Evolutionary conservation across 2,329 filamentous ascomycete species (phyloP).

Genomic region (Nigrospora osmanthi): DNA sequence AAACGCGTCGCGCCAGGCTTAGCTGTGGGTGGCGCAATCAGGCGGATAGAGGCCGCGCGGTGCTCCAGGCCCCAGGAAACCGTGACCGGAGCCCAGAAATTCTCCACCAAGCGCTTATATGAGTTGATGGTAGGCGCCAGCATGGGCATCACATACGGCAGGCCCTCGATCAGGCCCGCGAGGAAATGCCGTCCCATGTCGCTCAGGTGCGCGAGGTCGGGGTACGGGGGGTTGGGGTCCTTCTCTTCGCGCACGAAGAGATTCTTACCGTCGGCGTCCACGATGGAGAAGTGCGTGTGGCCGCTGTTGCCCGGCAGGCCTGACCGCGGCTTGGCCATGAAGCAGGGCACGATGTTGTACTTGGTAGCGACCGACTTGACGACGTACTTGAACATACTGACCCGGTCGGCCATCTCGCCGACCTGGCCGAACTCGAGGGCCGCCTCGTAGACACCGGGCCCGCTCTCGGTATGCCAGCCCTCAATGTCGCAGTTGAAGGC

Average conservation of each 20-base stretch:
- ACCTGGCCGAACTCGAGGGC: slow-evolving; percentile 88
- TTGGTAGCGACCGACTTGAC: slow-evolving; percentile 84
- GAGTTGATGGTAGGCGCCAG: slow-evolving; percentile 94
- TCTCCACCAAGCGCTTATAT: slow-evolving; percentile 96
- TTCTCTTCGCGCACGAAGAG: slow-evolving; percentile 66
- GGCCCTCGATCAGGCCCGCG: slow-evolving; percentile 77
- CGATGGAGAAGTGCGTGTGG: slow-evolving; percentile 89
- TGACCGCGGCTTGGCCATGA: slow-evolving; percentile 95
- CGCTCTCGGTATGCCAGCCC: slow-evolving; percentile 79
- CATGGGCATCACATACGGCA: slow-evolving; percentile 93
- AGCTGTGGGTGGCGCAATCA: slow-evolving; percentile 82
- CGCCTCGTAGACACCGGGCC: slow-evolving; percentile 86
- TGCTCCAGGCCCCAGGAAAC: slow-evolving; percentile 97
- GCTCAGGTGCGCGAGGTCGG: slow-evolving; percentile 72
- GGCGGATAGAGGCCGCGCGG: slow-evolving; percentile 79
- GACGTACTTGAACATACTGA: slow-evolving; percentile 86
- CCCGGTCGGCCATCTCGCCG: slow-evolving; percentile 82
- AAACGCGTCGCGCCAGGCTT: slow-evolving; percentile 83
- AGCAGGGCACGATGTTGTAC: slow-evolving; percentile 89
- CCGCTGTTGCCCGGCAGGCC: slow-evolving; percentile 91
- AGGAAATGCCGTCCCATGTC: slow-evolving; percentile 90
- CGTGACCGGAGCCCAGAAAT: slow-evolving; percentile 97
- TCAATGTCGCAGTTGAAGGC: slow-evolving; percentile 68
- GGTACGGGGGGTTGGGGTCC: slow-evolving; percentile 64
- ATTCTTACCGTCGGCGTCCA: slow-evolving; percentile 75